Evolutionary conservation across 495 filamentous ascomycete species (phyloP).

Genomic region (Penicillium canescens): DNA sequence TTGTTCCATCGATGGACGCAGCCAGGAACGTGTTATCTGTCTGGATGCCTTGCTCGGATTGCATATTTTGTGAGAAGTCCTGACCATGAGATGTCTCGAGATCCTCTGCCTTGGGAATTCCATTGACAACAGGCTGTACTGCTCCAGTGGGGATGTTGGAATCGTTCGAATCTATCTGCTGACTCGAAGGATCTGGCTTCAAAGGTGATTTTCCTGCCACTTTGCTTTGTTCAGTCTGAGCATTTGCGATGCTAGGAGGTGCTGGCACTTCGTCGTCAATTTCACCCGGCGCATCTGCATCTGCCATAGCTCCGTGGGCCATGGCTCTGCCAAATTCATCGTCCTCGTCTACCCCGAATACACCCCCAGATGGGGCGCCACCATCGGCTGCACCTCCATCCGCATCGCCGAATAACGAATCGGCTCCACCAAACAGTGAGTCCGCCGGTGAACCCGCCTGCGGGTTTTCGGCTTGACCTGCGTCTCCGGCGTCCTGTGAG

Average conservation of each 20-base stretch:
- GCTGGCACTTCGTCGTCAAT: conserved; percentile 23
- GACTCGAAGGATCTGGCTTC: conserved; percentile 6
- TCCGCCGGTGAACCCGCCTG: conserved; percentile 68
- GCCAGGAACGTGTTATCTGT: conserved; percentile 77
- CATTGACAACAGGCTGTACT: conserved; percentile 41
- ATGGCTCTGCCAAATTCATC: conserved; percentile 84
- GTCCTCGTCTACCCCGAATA: conserved; percentile 76
- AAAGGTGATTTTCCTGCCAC: background rate
- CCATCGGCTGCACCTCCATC: conserved; percentile 60
- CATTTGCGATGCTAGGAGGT: conserved; percentile 7
- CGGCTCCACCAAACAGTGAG: conserved; percentile 61
- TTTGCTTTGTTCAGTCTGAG: conserved; percentile 1
- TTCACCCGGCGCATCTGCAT: conserved; percentile 39
- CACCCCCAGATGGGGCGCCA: conserved; percentile 54
- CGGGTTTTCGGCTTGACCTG: conserved; percentile 37
- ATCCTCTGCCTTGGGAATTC: conserved; percentile 54
- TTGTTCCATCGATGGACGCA: conserved; percentile 82
- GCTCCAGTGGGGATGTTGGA: conserved; percentile 20
- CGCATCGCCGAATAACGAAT: conserved; percentile 76
- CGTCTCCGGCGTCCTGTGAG: conserved; percentile 37
- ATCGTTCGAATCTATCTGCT: conserved; percentile 15
- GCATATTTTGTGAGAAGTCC: conserved; percentile 32
- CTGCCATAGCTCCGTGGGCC: conserved; percentile 53
- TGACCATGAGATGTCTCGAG: conserved; percentile 23
- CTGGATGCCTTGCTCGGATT: conserved; percentile 41